Conservation (phyloP, 495 filamentous ascomycete species). For the Penicillium riverlandense region DNA sequence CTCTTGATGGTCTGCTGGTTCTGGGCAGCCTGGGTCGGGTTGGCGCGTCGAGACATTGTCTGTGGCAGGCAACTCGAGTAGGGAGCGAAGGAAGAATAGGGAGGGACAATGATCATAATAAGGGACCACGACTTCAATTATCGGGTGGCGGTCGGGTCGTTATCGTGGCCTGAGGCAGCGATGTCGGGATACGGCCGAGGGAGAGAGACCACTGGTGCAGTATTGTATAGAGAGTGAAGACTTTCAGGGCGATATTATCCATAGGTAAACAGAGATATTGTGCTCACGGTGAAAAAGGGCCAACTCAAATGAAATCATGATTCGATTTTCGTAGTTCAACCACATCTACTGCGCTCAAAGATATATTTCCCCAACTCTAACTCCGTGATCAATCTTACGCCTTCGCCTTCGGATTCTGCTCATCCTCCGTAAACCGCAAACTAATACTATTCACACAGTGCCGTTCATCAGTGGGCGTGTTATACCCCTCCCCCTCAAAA, state of each 20-base stretch:
- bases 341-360: no score
- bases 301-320: no score
- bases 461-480: constrained; percentile 87
- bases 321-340: no score
- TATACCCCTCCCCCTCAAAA: constrained; percentile 90
- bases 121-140: constrained; percentile 4
- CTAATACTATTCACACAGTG: constrained; percentile 96
- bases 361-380: no score
- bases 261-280: background rate
- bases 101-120: constrained; percentile 12
- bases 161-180: constrained; percentile 17
- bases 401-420: constrained; percentile 29
- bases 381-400: constrained; percentile 2
- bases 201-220: constrained; percentile 14
- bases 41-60: constrained; percentile 78
- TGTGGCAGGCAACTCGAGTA: constrained; percentile 9
- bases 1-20: constrained; percentile 88
- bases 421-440: constrained; percentile 69
- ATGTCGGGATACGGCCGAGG: constrained; percentile 6
- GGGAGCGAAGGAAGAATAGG: constrained; percentile 1
- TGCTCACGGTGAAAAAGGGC: background rate
- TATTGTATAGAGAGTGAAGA: constrained; percentile 6
- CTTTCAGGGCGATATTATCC: background rate
- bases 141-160: constrained; percentile 21
- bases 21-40: constrained; percentile 76